Conservation (phyloP, 352 stramenopile genomes). For the Pseudoperonospora humuli region DNA sequence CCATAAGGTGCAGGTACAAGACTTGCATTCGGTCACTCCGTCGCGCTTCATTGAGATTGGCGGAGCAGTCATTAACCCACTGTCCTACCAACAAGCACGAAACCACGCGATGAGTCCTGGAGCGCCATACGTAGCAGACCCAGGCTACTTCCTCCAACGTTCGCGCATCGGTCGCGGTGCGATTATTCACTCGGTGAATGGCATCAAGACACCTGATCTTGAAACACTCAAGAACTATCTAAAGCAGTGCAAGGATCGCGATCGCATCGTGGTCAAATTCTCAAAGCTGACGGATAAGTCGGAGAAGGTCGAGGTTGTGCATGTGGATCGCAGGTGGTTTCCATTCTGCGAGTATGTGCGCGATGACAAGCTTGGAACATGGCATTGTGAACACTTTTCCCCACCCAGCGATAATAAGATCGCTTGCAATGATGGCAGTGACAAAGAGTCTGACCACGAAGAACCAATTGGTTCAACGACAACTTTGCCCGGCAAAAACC, state of each 20-base stretch:
- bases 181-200: constrained; percentile 86
- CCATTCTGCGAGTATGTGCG: constrained; percentile 77
- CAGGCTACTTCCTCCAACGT: constrained; percentile 87
- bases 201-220: constrained; percentile 76
- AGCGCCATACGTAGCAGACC: constrained; percentile 75
- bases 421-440: constrained; percentile 1
- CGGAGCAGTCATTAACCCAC: constrained; percentile 79
- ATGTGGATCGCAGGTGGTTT: constrained; percentile 90
- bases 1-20: constrained; percentile 60
- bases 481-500: constrained; percentile 75
- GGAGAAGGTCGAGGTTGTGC: constrained; percentile 78
- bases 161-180: constrained; percentile 75
- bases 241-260: constrained; percentile 60
- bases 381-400: constrained; percentile 67
- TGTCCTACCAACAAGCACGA: constrained; percentile 87
- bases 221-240: constrained; percentile 79
- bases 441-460: constrained; percentile 9
- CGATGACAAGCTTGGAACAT: constrained; percentile 70
- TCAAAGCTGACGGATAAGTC: constrained; percentile 67
- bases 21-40: constrained; percentile 81
- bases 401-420: constrained; percentile 3
- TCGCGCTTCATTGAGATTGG: constrained; percentile 84
- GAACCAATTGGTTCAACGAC: constrained; percentile 63
- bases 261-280: constrained; percentile 83
- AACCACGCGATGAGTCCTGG: constrained; percentile 70